phyloP scores from a whole-genome alignment of 192 early-diverging fungal species.

The Coemansia sp. region DNA sequence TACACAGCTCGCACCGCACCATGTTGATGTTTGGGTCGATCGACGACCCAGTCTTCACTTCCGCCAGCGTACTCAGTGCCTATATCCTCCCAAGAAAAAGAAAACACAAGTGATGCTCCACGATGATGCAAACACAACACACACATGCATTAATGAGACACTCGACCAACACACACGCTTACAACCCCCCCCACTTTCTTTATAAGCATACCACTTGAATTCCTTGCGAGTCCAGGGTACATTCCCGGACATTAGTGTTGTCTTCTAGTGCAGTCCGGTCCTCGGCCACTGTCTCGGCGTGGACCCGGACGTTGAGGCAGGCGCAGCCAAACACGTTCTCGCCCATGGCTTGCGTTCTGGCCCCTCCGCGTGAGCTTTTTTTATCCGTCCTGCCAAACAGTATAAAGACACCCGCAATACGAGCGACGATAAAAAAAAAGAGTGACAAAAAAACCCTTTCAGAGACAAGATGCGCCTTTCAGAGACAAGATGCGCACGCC shows the following conservation, averaged over 20 bases:
- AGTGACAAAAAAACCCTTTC: too few species aligned
- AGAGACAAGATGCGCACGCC: too few species aligned
- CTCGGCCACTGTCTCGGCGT: slow-evolving; percentile 12
- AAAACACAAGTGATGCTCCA: too few species aligned
- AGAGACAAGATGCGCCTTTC: too few species aligned
- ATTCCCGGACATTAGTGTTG: slow-evolving; percentile 33
- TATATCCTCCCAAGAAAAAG: too few species aligned
- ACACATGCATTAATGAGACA: neutral
- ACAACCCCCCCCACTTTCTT: neutral
- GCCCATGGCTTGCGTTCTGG: too few species aligned
- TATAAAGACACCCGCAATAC: too few species aligned
- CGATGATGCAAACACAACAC: neutral
- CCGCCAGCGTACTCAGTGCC: slow-evolving; percentile 28
- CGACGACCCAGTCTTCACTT: slow-evolving; percentile 42
- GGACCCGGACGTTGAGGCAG: slow-evolving; percentile 39
- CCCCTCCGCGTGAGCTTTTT: too few species aligned
- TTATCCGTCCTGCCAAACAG: too few species aligned
- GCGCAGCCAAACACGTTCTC: slow-evolving; percentile 14
- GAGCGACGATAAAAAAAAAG: too few species aligned
- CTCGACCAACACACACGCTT: neutral
- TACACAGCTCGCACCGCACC: slow-evolving; percentile 44
- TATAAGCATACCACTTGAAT: slow-evolving; percentile 28
- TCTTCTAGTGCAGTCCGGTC: slow-evolving; percentile 28
- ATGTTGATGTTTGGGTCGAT: slow-evolving; percentile 45
- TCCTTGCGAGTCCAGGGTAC: slow-evolving; percentile 20